phyloP scores from a whole-genome alignment of 2,329 filamentous ascomycete species.

The Calonectria fujianensis region DNA sequence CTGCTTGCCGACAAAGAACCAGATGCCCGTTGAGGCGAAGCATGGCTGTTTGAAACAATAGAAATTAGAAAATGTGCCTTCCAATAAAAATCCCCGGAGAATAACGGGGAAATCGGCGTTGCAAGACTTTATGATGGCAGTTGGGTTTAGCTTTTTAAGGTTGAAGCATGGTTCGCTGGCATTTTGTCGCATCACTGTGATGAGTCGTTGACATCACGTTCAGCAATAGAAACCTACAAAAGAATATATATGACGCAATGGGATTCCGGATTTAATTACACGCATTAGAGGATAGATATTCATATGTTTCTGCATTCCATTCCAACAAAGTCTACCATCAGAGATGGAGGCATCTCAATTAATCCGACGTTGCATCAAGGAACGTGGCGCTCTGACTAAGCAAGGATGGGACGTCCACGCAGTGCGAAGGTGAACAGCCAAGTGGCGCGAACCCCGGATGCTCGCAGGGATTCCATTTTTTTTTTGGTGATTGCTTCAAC shows the following conservation, averaged over 20 bases:
- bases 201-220: background rate
- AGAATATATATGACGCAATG: background rate
- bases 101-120: background rate
- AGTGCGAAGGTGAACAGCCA: constrained; percentile 7
- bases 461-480: constrained; percentile 12
- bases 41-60: background rate
- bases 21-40: background rate
- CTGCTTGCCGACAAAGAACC: background rate
- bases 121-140: background rate
- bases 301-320: constrained; percentile 5
- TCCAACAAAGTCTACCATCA: background rate
- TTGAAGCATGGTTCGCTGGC: constrained; percentile 10
- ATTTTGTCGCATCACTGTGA: background rate
- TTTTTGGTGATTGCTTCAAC: constrained; percentile 41
- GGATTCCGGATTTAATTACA: background rate
- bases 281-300: background rate
- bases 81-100: background rate
- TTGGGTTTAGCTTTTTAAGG: constrained; percentile 8
- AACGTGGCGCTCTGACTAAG: constrained; percentile 35
- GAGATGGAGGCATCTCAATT: background rate
- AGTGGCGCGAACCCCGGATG: constrained; percentile 20
- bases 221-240: too few species aligned
- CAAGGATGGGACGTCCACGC: constrained; percentile 1
- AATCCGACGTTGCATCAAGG: constrained; percentile 27
- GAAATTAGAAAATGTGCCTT: background rate